These are phyloP conservation scores for Schizonepeta tenuifolia DNA, from an alignment of 257 asterid genomes.

Conservation along the genomic window DNA sequence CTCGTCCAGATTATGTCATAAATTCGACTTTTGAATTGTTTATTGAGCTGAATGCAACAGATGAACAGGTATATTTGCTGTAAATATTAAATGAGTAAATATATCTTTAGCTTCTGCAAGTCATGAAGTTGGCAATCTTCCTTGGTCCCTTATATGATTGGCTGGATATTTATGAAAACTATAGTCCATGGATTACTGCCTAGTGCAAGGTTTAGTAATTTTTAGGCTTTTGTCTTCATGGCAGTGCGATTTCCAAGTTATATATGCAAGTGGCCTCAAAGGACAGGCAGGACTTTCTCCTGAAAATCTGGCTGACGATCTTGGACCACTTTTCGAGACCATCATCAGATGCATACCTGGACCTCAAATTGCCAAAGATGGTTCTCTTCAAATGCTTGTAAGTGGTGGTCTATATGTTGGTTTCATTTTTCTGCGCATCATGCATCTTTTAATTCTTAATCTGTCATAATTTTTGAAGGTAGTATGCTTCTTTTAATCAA, in stretches of 20 bases:
- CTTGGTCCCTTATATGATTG: conserved; percentile 13
- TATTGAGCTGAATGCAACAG: conserved; percentile 93
- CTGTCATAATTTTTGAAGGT: conserved; percentile 10
- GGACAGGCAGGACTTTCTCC: conserved; percentile 96
- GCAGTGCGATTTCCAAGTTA: conserved; percentile 99
- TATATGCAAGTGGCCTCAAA: conserved; percentile 95
- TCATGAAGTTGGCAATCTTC: not conserved
- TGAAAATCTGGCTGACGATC: conserved; percentile 83
- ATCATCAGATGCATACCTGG: conserved; percentile 96
- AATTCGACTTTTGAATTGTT: conserved; percentile 96
- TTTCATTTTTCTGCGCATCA: conserved; percentile 12
- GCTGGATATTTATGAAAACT: conserved; percentile 2
- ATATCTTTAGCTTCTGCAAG: conserved; percentile 9
- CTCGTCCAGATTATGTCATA: conserved; percentile 92
- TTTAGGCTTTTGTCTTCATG: conserved; percentile 29
- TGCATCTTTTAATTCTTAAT: conserved; percentile 19
- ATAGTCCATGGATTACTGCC: not conserved
- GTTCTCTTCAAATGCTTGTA: conserved; percentile 98
- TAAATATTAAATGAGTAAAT: conserved; percentile 6
- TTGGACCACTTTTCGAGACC: conserved; percentile 96
- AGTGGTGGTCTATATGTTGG: conserved; percentile 40
- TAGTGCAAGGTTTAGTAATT: conserved; percentile 3
- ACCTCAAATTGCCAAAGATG: conserved; percentile 82
- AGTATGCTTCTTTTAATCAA: conserved; percentile 3
- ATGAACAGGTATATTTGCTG: conserved; percentile 79